Percentiles rank a stretch among this genome's conserved stretches.
Evolutionary conservation across 2,329 filamentous ascomycete species (phyloP).

Genomic region (Cytospora piceicola): DNA sequence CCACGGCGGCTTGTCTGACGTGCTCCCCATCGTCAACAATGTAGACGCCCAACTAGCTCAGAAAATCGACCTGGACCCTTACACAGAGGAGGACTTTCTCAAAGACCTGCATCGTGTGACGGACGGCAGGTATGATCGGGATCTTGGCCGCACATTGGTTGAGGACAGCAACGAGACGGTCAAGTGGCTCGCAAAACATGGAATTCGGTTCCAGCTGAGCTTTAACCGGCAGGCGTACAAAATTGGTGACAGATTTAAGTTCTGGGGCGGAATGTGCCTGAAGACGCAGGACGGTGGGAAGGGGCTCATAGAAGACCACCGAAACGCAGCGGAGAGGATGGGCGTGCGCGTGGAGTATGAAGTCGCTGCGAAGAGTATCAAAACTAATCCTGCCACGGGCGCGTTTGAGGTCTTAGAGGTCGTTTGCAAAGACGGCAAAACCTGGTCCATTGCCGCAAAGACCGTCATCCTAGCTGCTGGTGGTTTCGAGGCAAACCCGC

Average conservation of each 20-base stretch:
- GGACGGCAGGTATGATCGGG: conserved; percentile 54
- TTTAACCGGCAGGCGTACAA: conserved; percentile 70
- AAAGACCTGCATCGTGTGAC: conserved; percentile 62
- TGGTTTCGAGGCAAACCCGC: conserved; percentile 65
- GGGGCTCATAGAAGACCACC: conserved; percentile 57
- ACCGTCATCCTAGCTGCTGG: conserved; percentile 61
- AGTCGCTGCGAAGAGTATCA: conserved; percentile 48
- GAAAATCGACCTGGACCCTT: conserved; percentile 62
- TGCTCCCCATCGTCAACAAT: conserved; percentile 66
- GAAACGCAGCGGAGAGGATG: conserved; percentile 45
- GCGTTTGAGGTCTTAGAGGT: conserved; percentile 41
- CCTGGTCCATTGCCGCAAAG: conserved; percentile 39
- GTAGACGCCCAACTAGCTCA: conserved; percentile 49
- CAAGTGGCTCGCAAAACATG: conserved; percentile 59
- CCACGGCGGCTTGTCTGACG: conserved; percentile 57
- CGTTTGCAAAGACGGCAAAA: conserved; percentile 31
- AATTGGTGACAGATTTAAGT: conserved; percentile 62
- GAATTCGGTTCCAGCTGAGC: conserved; percentile 61
- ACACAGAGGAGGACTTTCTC: conserved; percentile 58
- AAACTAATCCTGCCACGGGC: conserved; percentile 39
- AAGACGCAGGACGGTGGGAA: conserved; percentile 64
- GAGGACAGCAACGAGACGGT: conserved; percentile 53
- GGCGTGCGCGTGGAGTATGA: conserved; percentile 52
- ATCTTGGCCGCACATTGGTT: conserved; percentile 54
- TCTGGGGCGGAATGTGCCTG: conserved; percentile 69